These are phyloP conservation scores for Lathyrus tuberosus DNA, from an alignment of 306 rosid genomes.

Conservation along the genomic window DNA sequence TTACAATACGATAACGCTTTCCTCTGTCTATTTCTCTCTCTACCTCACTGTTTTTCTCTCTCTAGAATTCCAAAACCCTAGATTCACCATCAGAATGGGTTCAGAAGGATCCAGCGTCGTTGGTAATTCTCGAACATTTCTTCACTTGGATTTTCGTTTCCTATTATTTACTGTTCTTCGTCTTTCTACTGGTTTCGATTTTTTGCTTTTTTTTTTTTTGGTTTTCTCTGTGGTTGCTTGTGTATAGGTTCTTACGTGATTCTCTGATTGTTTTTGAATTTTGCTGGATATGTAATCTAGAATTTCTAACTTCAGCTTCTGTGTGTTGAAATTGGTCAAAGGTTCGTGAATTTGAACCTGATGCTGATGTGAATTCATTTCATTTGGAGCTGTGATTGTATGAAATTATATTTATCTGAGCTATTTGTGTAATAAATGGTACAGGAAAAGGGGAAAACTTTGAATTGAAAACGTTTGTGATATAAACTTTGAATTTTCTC, in stretches of 20 bases:
- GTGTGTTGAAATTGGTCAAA: neutral
- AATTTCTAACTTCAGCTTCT: conserved; percentile 7
- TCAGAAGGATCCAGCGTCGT: conserved; percentile 82
- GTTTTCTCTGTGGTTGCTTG: neutral
- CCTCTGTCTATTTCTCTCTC: neutral
- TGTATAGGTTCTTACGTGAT: neutral
- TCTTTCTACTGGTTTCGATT: neutral
- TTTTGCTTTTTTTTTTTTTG: neutral
- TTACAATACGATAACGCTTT: neutral
- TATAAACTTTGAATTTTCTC: conserved; percentile 11
- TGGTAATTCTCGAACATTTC: conserved; percentile 52
- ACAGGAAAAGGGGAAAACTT: neutral
- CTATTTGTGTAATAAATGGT: neutral
- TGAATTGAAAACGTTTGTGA: neutral
- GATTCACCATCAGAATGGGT: conserved; percentile 56
- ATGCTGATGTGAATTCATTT: neutral
- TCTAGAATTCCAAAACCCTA: conserved; percentile 49
- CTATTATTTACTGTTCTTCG: neutral
- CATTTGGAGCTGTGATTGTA: conserved; percentile 23
- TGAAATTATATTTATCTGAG: neutral
- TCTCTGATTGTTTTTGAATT: conserved; percentile 24
- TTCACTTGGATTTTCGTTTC: conserved; percentile 23
- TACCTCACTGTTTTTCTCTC: conserved; percentile 34
- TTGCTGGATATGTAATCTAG: neutral
- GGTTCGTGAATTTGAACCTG: conserved; percentile 10